Percentiles rank a stretch among this genome's conserved stretches.
These are phyloP conservation scores for Aspergillus cavernicola DNA, from an alignment of 495 filamentous ascomycete species.

Conservation along the genomic window DNA sequence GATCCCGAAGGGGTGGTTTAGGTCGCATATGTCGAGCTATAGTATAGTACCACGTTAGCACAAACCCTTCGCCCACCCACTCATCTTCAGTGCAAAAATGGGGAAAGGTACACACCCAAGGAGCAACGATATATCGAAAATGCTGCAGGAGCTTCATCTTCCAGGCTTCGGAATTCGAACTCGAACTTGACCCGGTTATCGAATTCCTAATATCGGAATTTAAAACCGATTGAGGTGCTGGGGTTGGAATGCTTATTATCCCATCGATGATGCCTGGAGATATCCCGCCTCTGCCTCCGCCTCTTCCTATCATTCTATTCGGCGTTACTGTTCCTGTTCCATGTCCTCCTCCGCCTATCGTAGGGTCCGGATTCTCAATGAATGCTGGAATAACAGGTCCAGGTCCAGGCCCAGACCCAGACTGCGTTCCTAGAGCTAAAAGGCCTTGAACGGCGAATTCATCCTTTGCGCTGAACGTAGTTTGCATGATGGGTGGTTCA, in stretches of 20 bases:
- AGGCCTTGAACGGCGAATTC: constrained; percentile 32
- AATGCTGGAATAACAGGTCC: background rate
- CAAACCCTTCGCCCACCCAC: no score
- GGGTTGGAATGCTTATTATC: background rate
- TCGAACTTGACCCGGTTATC: background rate
- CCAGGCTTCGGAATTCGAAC: constrained; percentile 3
- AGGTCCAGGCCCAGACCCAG: background rate
- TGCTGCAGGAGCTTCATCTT: constrained; percentile 29
- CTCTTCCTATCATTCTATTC: background rate
- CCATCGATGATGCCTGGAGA: background rate
- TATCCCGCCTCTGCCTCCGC: background rate
- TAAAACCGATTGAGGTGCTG: background rate
- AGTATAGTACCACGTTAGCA: no score
- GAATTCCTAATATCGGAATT: background rate
- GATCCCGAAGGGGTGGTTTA: constrained; percentile 32
- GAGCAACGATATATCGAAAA: constrained; percentile 34
- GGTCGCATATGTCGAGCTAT: constrained; percentile 33
- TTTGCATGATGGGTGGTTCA: constrained; percentile 2
- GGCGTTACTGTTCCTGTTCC: background rate
- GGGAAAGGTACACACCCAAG: constrained; percentile 26
- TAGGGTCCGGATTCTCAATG: background rate
- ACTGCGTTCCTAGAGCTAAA: constrained; percentile 29
- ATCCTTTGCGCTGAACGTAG: constrained; percentile 27
- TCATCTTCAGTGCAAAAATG: background rate
- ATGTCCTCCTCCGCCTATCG: no score